A percentile compares a stretch with the other conserved stretches of the same genome.
These are phyloP conservation scores for Xylaria digitata DNA, from an alignment of 2,329 filamentous ascomycete genomes.

Conservation along the genomic window DNA sequence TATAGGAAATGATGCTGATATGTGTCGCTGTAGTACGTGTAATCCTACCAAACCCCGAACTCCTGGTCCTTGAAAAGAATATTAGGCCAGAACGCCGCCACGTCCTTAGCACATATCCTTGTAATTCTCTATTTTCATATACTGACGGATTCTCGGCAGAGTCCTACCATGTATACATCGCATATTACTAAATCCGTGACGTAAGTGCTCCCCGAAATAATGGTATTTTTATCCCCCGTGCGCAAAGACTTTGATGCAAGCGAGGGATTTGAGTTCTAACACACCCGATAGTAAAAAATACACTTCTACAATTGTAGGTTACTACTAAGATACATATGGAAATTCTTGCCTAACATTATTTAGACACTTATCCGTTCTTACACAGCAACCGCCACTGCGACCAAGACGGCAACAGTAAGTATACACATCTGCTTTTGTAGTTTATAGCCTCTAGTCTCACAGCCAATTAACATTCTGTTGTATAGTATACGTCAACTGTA, in stretches of 20 bases:
- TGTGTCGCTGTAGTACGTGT: conserved; percentile 34
- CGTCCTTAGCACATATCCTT: not conserved
- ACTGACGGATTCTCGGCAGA: conserved; percentile 25
- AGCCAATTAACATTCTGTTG: not conserved
- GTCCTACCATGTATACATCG: conserved; percentile 9
- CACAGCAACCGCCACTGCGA: conserved; percentile 11
- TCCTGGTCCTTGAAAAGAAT: conserved; percentile 1
- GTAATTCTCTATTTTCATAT: not conserved
- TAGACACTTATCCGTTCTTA: conserved; percentile 20
- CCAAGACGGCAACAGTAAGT: conserved; percentile 18
- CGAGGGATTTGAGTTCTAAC: conserved; percentile 20
- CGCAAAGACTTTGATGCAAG: not conserved
- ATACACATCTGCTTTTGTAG: not conserved
- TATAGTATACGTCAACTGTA: conserved; percentile 20
- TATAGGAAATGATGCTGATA: conserved; percentile 29
- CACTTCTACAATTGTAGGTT: conserved; percentile 29
- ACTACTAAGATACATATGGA: not conserved
- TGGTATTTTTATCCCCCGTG: not conserved
- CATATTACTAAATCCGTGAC: conserved; percentile 30
- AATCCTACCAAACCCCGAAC: conserved; percentile 1
- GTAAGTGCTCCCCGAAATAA: conserved; percentile 16
- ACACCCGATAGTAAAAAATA: conserved; percentile 15
- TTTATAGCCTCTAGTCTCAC: not conserved
- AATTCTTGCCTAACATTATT: not conserved
- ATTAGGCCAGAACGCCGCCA: not conserved